Base-by-base conservation (phyloP, 1,139 yeast species). In the Hansenula sp. region DNA sequence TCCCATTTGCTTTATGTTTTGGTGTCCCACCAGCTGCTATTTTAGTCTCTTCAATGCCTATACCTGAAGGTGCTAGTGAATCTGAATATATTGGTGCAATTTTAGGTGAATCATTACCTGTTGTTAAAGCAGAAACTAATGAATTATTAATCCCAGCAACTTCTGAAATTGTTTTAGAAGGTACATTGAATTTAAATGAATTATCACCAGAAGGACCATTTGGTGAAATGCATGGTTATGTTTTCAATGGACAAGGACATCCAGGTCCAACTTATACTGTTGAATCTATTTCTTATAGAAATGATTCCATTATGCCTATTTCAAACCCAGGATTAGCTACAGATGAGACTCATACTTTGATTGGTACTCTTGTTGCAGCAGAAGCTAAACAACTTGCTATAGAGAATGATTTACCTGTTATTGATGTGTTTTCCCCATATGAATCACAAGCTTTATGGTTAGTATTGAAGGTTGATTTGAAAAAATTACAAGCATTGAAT, bases 11-110 rank as follows among this genome's bases (percentile, higher is more conserved):
- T 4, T 41, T 54, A 29, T 46, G 52, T 34, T 54, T 54, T 38
- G 58, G 58, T 36, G 57, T 51, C 13, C 58, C 56, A 12, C 56
- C 57, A 6, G 56, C 56, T n/a, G 54, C 56, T 13, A 52, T 53
- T 18, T 32, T 53, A 27, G 52, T 47, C 6, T 39, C 48, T 22
- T 51, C 56, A 11, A 51, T 53, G 56, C 55, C 58, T n/a, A 46
- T 54, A 14, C 56, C 58, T 5, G 56, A 40, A 11, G 52, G 51
- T 6, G 51, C 32, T n/a, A 38, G 46, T 18, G 58, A 52, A 42
- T 39, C 44, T 3, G 57, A 53, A 17, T 52, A 46, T 39, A 40
- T 51, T 27, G 55, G 57, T 21, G 53, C 55, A 9, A 25, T 52
- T 10, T 39, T 50, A 13, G 56, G 57, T 29, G 51, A 52, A 40